Evolutionary conservation across 768 basidiomycete genomes (phyloP), one percentile per base, ranked within the genome.

Genomic region (Myochromella boudieri): DNA sequence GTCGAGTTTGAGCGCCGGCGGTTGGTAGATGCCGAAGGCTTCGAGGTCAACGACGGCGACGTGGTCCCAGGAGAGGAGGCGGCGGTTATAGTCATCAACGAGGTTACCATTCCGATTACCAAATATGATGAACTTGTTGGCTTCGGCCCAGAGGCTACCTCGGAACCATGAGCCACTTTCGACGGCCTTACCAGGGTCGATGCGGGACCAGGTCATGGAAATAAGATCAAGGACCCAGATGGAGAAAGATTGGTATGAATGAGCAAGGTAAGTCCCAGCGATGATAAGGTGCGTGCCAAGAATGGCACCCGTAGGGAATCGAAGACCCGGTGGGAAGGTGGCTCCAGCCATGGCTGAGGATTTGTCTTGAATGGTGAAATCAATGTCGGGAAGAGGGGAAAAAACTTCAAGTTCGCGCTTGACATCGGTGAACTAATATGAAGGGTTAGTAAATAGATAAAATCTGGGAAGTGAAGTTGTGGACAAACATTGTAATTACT

Each of bases 281-380:
- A 98, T 85, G 65, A 99, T 87, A 62, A 99, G 80, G 64, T 93
- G 84, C 25, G 83, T 84, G 24, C 95, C 97, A 6, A 97, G 71
- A 51, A 97, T 84, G 25, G 92, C 91, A 15, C 95, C 95, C 0
- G 93, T 90, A 5, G 95, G 95, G 71, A 99, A 99, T 7, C 95
- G 87, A 34, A 98, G 81, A 10, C 95, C 95, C 0, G 97, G 95
- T 17, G 95, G 95, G 55, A 92, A 87, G 1, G 86, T 79, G 10
- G 80, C 71, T 15, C 89, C 91, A 14, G 75, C 74, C 93, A 97
- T 97, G 11, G 82, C 68, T 9, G 78, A 63, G 6, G 95, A 95
- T 26, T 84, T 81, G 60, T 95, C 91, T 49, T 82, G 78, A 38
- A 95, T 82, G 2, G 78, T 79, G 61, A 93, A 94, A 49, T 86